phyloP scores from a whole-genome alignment of 257 asterid genomes.

The Rauvolfia tetraphylla region DNA sequence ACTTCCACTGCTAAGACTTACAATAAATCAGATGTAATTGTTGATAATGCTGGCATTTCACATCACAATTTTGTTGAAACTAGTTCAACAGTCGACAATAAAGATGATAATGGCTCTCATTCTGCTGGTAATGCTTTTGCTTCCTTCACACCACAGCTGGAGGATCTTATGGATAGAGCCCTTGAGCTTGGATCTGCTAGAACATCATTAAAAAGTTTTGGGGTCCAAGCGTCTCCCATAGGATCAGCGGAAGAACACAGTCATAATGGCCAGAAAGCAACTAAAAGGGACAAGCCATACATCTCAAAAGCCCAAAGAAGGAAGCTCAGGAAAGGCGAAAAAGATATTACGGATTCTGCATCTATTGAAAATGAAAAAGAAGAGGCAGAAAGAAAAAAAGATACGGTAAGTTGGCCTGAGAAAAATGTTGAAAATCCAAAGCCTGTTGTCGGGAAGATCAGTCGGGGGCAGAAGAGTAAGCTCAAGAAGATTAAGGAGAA shows the following conservation, averaged over 20 bases:
- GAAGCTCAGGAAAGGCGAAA: constrained; percentile 84
- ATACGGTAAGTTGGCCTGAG: constrained; percentile 31
- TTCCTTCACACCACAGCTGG: constrained; percentile 55
- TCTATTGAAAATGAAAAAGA: constrained; percentile 34
- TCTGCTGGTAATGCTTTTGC: constrained; percentile 35
- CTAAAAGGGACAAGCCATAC: constrained; percentile 73
- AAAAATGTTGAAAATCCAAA: constrained; percentile 33
- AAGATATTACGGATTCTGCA: constrained; percentile 36
- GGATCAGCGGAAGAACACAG: constrained; percentile 35
- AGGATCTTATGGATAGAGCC: constrained; percentile 88
- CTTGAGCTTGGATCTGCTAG: constrained; percentile 88
- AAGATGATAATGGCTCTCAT: constrained; percentile 26
- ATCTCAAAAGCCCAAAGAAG: constrained; percentile 90
- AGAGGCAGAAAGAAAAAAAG: constrained; percentile 30
- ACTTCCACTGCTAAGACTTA: constrained; percentile 28
- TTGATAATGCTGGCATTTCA: constrained; percentile 28
- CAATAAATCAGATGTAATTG: constrained; percentile 28
- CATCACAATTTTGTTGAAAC: constrained; percentile 31
- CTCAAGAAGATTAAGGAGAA: constrained; percentile 94
- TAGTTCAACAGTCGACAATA: constrained; percentile 18
- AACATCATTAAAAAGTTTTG: constrained; percentile 54
- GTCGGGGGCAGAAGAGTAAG: constrained; percentile 91
- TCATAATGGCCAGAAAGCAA: constrained; percentile 33
- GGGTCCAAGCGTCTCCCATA: constrained; percentile 45
- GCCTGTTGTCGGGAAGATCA: constrained; percentile 52